Base-by-base conservation (phyloP, 352 stramenopile species). In the Globisporangium uncinulatum region DNA sequence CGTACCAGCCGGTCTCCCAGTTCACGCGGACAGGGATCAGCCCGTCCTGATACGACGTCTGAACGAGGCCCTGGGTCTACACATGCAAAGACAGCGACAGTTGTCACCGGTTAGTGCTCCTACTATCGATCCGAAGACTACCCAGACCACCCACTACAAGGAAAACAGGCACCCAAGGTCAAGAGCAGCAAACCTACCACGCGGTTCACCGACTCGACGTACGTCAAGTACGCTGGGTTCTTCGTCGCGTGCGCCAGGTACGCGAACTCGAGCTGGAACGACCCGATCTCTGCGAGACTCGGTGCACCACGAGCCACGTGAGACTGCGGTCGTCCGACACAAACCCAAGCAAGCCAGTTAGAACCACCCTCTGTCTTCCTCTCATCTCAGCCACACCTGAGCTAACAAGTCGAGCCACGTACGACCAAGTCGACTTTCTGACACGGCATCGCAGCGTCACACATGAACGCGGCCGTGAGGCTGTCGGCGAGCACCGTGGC, bases 241-340 rank as follows among this genome's bases (percentile, higher is more conserved):
- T 64, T 44, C 0, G 73, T 86, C 2, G 69, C 50, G 10, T 73
- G 55, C 7, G 66, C 51, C 1, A 92, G 52, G 44, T 83, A 89
- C 21, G 54, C 54, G 54, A 89, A 90, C 54, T 92, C 82, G 17
- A 92, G 69, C 50, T 87, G 76, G 57, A 92, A 86, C 0, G 67
- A 85, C 13, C 58, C 63, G 6, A 70, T 69, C 39, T 87, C 79
- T 0, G 80, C 70, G 20, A 89, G 57, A 6, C 64, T 67, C 8
- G 73, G 70, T 15, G 61, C 24, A 1, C 29, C 49, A 21, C 48
- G 39, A 8, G 50, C 48, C 15, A 32, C 41, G 9, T 52, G 44
- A 3, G 31, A 32, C 56, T 56, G 29, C 6, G 2, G 15, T 13
- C 29, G 24, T 29, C 24, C 24, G 24, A 34, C 24, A 34, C 19